These are phyloP conservation scores for Isochrysis galbana DNA, from an alignment of 78 protist species.

Conservation along the genomic window DNA sequence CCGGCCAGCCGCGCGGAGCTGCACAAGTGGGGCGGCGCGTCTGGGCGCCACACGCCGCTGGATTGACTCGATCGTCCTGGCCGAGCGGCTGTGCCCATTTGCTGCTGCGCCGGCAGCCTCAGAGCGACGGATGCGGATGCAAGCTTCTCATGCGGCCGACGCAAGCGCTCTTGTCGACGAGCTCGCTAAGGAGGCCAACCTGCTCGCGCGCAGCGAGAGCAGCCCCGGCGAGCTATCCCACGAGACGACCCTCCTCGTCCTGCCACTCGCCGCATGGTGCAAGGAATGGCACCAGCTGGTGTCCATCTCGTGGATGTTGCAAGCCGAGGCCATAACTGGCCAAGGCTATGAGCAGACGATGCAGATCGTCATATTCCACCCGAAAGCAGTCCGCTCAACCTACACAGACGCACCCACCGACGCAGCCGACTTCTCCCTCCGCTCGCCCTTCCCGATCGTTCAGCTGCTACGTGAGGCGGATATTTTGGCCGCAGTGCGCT, in stretches of 20 bases:
- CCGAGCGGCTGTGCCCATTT: not conserved
- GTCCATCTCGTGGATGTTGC: not conserved
- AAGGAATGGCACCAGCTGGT: not conserved
- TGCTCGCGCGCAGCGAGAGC: not conserved
- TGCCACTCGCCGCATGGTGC: not conserved
- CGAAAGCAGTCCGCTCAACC: not conserved
- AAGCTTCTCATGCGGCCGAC: not conserved
- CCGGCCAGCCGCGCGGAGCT: too few species aligned
- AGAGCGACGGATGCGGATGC: not conserved
- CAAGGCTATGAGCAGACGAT: not conserved
- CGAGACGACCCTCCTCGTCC: not conserved
- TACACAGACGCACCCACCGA: not conserved
- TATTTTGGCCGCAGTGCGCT: not conserved
- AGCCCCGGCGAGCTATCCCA: not conserved
- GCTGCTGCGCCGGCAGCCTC: not conserved
- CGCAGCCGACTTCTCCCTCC: not conserved
- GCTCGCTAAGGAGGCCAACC: not conserved
- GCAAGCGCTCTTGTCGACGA: not conserved
- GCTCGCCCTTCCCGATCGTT: not conserved
- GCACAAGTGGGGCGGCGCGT: too few species aligned
- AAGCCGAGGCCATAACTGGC: not conserved
- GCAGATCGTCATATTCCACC: not conserved
- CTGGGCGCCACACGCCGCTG: not conserved
- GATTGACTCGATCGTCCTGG: not conserved
- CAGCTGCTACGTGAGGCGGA: not conserved